Evolutionary conservation across 129 eudicot genomes (phyloP).

Genomic region (Glebionis coronaria): DNA sequence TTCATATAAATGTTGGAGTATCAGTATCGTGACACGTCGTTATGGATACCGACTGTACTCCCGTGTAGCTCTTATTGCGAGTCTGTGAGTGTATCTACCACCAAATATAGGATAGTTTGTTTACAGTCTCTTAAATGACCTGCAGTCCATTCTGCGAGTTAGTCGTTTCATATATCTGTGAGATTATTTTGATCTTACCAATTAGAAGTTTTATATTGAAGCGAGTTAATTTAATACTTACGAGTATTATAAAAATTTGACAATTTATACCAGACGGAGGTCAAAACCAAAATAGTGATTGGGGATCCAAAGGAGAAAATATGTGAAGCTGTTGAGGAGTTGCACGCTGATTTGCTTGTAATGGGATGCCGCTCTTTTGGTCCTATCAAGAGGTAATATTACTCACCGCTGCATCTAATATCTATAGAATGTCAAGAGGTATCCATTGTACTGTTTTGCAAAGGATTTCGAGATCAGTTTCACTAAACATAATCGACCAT

Average conservation of each 20-base stretch:
- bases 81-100: not conserved
- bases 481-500: too few relatives aligned
- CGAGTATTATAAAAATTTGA: not conserved
- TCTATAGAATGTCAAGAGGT: too few relatives aligned
- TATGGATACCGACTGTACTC: not conserved
- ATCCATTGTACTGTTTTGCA: too few relatives aligned
- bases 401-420: constrained; percentile 17
- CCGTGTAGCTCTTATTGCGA: not conserved
- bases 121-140: constrained; percentile 5
- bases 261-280: constrained; percentile 40
- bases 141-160: constrained; percentile 4
- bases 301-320: constrained; percentile 85
- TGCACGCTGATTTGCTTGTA: constrained; percentile 74
- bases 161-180: not conserved
- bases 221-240: not conserved
- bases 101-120: not conserved
- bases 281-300: constrained; percentile 53
- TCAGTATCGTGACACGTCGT: not conserved
- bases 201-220: not conserved
- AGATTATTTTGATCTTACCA: constrained; percentile 13
- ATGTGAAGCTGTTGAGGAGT: constrained; percentile 68
- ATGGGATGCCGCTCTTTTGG: constrained; percentile 86
- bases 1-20: not conserved
- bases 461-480: too few relatives aligned
- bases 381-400: constrained; percentile 66